Percentiles rank a stretch among this genome's conserved stretches.
These are phyloP conservation scores for Pleurotus salmoneostramineus DNA, from an alignment of 768 basidiomycete genomes.

Conservation along the genomic window DNA sequence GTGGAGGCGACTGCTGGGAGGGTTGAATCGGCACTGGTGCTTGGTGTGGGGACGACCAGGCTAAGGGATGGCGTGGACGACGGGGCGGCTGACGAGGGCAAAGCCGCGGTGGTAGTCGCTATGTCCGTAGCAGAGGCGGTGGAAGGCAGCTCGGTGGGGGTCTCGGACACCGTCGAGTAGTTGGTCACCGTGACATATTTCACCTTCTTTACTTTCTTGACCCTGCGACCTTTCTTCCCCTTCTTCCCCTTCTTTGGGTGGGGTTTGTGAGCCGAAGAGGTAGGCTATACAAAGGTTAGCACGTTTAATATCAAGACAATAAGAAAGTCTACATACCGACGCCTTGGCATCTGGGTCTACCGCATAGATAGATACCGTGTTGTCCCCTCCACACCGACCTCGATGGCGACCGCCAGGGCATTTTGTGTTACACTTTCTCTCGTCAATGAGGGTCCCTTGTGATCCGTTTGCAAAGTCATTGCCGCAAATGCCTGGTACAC, in stretches of 20 bases:
- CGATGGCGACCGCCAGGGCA: background rate
- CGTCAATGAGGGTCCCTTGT: slow-evolving; percentile 1
- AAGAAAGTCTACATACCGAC: background rate
- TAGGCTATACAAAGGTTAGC: no score
- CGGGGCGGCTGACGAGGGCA: background rate
- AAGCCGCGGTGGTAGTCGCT: background rate
- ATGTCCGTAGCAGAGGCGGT: background rate
- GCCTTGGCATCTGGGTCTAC: background rate
- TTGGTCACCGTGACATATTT: slow-evolving; percentile 5
- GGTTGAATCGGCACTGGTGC: no score
- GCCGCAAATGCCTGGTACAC: background rate
- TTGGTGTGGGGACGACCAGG: background rate
- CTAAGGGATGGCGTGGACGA: background rate
- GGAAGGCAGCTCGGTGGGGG: background rate
- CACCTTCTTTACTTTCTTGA: slow-evolving; percentile 3
- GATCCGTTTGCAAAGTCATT: slow-evolving; percentile 2
- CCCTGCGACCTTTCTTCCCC: background rate
- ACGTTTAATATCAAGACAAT: background rate
- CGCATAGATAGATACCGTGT: slow-evolving; percentile 1
- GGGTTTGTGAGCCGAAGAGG: background rate
- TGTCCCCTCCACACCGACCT: background rate
- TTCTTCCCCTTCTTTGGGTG: background rate
- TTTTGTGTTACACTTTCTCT: background rate
- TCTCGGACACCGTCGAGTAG: background rate
- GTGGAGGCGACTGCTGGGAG: no score